These are phyloP conservation scores for Mortierella antarctica DNA, from an alignment of 192 early-diverging fungal species.

Conservation along the genomic window DNA sequence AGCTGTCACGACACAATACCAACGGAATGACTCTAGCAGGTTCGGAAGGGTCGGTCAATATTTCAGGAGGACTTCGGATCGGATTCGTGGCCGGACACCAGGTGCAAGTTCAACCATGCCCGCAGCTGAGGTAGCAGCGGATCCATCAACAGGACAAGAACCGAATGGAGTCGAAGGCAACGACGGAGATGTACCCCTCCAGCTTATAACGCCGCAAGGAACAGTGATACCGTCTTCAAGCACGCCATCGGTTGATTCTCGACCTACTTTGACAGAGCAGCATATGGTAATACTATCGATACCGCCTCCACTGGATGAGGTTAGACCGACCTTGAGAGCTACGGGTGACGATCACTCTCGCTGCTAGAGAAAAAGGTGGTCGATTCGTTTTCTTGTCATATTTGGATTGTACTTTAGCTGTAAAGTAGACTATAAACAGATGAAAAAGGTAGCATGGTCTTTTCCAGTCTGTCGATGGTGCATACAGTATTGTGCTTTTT, in stretches of 20 bases:
- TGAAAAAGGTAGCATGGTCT: too few relatives aligned
- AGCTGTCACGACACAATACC: conserved; percentile 17
- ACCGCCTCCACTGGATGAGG: conserved; percentile 9
- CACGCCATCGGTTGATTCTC: background rate
- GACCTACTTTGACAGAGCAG: background rate
- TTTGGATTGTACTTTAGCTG: too few relatives aligned
- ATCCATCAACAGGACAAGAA: background rate
- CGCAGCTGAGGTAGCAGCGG: background rate
- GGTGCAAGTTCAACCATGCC: background rate
- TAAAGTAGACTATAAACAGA: too few relatives aligned
- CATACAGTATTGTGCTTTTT: too few relatives aligned
- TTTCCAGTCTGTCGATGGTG: too few relatives aligned
- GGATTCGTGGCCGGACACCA: conserved; percentile 21
- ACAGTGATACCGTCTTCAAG: too few relatives aligned
- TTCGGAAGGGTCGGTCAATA: conserved; percentile 18
- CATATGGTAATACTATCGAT: background rate
- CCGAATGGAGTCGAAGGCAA: background rate
- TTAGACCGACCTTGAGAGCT: background rate
- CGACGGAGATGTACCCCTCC: conserved; percentile 14
- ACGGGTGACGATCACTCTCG: too few relatives aligned
- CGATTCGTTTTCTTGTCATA: too few relatives aligned
- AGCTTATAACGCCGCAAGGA: conserved; percentile 6
- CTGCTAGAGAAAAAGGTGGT: too few relatives aligned
- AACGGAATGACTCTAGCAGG: conserved; percentile 5
- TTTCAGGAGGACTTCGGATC: background rate